These are phyloP conservation scores for Calvatia gigantea DNA, from an alignment of 768 basidiomycete species.

Conservation along the genomic window DNA sequence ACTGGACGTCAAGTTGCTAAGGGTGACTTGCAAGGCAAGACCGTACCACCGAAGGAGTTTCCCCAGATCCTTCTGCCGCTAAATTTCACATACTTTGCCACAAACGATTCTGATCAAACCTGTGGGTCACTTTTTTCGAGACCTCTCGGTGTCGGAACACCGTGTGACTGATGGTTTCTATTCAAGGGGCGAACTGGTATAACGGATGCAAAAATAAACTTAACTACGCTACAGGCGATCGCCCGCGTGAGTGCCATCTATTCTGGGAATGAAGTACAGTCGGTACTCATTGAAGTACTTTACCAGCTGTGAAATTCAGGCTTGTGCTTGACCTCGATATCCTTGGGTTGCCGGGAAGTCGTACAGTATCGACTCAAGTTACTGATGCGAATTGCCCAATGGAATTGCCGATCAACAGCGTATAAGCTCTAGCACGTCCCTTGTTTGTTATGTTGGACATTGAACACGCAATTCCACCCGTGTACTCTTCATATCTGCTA, in stretches of 20 bases:
- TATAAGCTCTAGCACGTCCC: too few relatives aligned
- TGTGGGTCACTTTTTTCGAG: conserved; percentile 44
- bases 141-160: neutral
- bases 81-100: conserved; percentile 78
- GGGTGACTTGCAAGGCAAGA: conserved; percentile 52
- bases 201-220: conserved; percentile 66
- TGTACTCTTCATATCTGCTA: neutral
- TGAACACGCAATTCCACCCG: neutral
- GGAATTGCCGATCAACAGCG: conserved; percentile 52
- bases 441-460: too few relatives aligned
- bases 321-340: conserved; percentile 68
- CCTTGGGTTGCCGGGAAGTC: conserved; percentile 56
- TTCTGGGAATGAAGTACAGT: neutral
- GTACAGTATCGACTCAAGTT: conserved; percentile 52
- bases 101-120: conserved; percentile 79
- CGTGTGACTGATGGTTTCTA: conserved; percentile 7
- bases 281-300: neutral
- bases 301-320: conserved; percentile 56
- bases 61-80: conserved; percentile 70
- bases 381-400: conserved; percentile 66
- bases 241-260: conserved; percentile 50
- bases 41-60: conserved; percentile 63
- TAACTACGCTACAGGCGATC: conserved; percentile 43
- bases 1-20: conserved; percentile 62
- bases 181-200: conserved; percentile 70